Conservation (phyloP, 345 rosid species). For the Corymbia maculata region DNA sequence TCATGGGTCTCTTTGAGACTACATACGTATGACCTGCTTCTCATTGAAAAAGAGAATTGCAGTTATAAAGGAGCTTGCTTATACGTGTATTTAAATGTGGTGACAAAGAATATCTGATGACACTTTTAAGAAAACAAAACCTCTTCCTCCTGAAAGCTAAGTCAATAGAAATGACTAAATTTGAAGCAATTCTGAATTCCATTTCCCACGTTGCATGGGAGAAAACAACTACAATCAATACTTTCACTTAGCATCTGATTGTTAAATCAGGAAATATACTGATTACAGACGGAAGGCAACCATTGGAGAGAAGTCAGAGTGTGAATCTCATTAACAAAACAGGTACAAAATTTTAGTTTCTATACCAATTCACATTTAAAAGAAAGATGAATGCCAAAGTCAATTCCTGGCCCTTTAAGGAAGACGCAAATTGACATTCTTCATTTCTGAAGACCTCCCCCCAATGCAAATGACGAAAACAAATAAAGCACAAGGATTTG, state of each 20-base stretch:
- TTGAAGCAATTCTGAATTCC: not conserved
- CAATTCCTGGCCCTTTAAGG: not conserved
- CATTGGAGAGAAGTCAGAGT: not conserved
- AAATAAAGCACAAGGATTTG: not conserved
- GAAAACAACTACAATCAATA: not conserved
- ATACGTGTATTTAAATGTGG: not conserved
- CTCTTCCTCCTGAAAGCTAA: not conserved
- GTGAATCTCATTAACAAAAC: not conserved
- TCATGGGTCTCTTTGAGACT: constrained; percentile 61
- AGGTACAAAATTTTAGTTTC: not conserved
- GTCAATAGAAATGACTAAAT: not conserved
- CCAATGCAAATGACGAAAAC: not conserved
- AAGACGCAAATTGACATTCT: not conserved
- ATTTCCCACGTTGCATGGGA: not conserved
- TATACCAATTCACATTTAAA: not conserved
- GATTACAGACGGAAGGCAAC: not conserved
- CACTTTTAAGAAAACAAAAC: not conserved
- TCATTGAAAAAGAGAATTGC: not conserved
- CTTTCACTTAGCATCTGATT: not conserved
- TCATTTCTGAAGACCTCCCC: not conserved
- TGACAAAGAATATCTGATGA: not conserved
- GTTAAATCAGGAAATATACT: not conserved
- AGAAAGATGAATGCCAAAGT: not conserved
- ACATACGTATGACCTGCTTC: constrained; percentile 73
- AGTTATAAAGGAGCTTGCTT: not conserved